phyloP scores from a whole-genome alignment of 176 grass and related monocot species.

The Rhipidocladum racemiflorum region DNA sequence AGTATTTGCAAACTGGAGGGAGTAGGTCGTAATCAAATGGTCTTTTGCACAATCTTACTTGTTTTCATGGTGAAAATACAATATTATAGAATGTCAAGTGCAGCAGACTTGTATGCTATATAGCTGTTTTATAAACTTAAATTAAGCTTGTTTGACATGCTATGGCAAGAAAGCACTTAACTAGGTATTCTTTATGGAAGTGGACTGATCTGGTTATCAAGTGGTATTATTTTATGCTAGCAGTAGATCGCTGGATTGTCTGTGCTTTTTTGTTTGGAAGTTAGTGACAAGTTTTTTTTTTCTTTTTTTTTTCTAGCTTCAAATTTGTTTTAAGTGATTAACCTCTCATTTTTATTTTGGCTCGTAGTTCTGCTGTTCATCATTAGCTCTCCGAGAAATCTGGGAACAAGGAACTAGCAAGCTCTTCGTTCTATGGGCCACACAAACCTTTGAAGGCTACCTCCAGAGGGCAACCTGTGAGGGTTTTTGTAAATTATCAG shows the following conservation, averaged over 20 bases:
- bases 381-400: background rate
- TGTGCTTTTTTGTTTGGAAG: background rate
- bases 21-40: background rate
- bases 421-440: background rate
- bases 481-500: background rate
- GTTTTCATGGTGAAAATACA: background rate
- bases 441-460: background rate
- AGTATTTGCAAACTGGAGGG: too few species aligned
- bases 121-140: background rate
- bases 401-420: background rate
- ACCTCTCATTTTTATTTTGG: background rate
- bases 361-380: background rate
- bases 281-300: background rate
- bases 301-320: background rate
- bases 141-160: conserved; percentile 2
- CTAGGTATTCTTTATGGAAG: background rate
- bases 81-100: background rate
- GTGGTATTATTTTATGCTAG: conserved; percentile 13
- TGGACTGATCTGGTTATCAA: background rate
- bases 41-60: conserved; percentile 5
- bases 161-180: background rate
- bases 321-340: background rate
- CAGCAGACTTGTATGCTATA: background rate
- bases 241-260: background rate
- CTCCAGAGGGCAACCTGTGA: background rate